Evolutionary conservation across 164 flowering plant species (phyloP), one percentile per base, ranked within the genome.

Genomic region (Tetracentron sinense): DNA sequence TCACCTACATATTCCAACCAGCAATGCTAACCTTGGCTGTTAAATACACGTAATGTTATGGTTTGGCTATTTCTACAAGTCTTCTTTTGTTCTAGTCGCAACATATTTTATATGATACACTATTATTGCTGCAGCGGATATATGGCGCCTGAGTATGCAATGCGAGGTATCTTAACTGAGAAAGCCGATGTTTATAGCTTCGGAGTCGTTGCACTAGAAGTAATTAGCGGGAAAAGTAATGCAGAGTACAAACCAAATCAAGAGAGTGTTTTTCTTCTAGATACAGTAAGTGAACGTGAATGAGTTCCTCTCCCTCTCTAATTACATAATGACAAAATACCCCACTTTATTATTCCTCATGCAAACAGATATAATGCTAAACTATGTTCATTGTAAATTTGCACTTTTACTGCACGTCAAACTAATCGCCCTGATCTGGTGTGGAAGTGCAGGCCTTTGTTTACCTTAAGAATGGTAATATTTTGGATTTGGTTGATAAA

Each of bases 151-250:
- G 63, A 60, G 26, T 47, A 60, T 48, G 64, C 64, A 30, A 30
- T 12, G 19, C 35, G 54, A 22, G 46, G 29, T 6, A 19, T 17
- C 4, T 15, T 49, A 10, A 25, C 64, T 1, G 55, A 47, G 11
- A 61, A 61, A 31, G 14, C 46, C 2, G 64, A 61, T 61, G 56
- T 61, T 20, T 61, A 61, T 20, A 61, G 64, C 31, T 61, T 7
- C 50, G 64, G 64, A 49, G 29, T 61, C 0, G 44, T 61, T 12
- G 0, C 31, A n/a, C 56, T 61, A 16, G 64, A 61, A 61, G 30
- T 61, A 6, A 17, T 61, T 7, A 61, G 64, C 17, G 64, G 64
- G 28, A 49, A 31, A 38, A 61, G 26, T 15, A 49, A 29, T 31
- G 56, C 28, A 12, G 29, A 52, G n/a, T 4, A 22, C 12, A 22